phyloP scores from a whole-genome alignment of 2,329 filamentous ascomycete genomes.

The Lojkania enalia region DNA sequence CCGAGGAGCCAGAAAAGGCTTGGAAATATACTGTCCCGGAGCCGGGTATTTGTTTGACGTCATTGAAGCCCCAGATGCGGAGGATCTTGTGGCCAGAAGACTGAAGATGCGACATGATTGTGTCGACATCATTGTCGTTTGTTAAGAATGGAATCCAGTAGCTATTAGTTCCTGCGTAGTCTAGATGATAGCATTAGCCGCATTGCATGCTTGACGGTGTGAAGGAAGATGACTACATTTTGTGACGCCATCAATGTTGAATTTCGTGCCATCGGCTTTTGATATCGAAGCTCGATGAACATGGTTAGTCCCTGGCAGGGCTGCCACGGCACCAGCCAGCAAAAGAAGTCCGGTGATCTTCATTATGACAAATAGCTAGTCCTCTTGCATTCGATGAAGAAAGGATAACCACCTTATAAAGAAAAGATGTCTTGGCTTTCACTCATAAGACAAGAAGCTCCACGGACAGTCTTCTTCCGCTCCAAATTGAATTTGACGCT shows the following conservation, averaged over 20 bases:
- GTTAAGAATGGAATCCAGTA: slow-evolving; percentile 60
- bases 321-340: slow-evolving; percentile 23
- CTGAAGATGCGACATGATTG: slow-evolving; percentile 51
- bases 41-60: slow-evolving; percentile 52
- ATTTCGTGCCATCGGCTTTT: slow-evolving; percentile 34
- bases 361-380: slow-evolving; percentile 24
- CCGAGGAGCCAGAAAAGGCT: slow-evolving; percentile 52
- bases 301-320: slow-evolving; percentile 21
- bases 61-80: slow-evolving; percentile 66
- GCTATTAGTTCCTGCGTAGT: slow-evolving; percentile 59
- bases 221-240: slow-evolving; percentile 24
- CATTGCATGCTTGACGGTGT: slow-evolving; percentile 3
- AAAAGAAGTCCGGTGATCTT: slow-evolving; percentile 24
- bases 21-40: slow-evolving; percentile 59
- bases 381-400: background rate
- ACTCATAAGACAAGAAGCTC: background rate
- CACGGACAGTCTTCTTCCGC: slow-evolving; percentile 12
- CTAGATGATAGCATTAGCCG: slow-evolving; percentile 10
- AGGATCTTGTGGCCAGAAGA: slow-evolving; percentile 60
- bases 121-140: slow-evolving; percentile 59
- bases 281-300: slow-evolving; percentile 29
- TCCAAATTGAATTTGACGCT: slow-evolving; percentile 10
- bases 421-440: background rate
- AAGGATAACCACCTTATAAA: slow-evolving; percentile 7
- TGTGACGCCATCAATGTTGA: slow-evolving; percentile 41